phyloP scores from a whole-genome alignment of 2,329 filamentous ascomycete genomes.

The Fusarium scirpi region DNA sequence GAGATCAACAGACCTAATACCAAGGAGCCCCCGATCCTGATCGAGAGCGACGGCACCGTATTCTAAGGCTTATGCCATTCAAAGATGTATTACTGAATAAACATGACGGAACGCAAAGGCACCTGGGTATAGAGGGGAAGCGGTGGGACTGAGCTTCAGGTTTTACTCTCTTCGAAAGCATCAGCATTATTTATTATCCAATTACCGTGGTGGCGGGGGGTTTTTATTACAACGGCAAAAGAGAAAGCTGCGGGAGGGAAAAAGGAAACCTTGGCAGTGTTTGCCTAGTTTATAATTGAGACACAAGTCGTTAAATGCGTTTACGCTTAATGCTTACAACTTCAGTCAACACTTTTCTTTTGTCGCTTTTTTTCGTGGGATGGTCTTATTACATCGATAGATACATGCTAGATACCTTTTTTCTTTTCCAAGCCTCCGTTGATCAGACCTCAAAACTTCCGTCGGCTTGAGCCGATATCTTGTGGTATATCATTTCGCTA shows the following conservation, averaged over 20 bases:
- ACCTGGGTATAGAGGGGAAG: conserved; percentile 35
- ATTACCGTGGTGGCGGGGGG: conserved; percentile 16
- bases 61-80: conserved; percentile 68
- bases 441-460: not conserved
- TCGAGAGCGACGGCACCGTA: conserved; percentile 94
- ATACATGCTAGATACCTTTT: conserved; percentile 26
- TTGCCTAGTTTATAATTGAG: conserved; percentile 42
- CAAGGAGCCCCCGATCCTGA: conserved; percentile 95
- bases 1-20: conserved; percentile 96
- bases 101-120: conserved; percentile 36
- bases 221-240: conserved; percentile 27
- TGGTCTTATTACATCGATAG: conserved; percentile 32
- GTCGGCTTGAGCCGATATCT: not conserved
- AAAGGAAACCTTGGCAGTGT: conserved; percentile 36
- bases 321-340: conserved; percentile 17
- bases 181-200: conserved; percentile 40
- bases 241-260: conserved; percentile 27
- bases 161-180: conserved; percentile 35
- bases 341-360: not conserved
- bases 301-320: conserved; percentile 36
- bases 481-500: conserved; percentile 25
- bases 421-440: conserved; percentile 21
- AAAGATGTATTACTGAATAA: conserved; percentile 40
- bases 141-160: conserved; percentile 24
- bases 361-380: conserved; percentile 9